Evolutionary conservation across 805 yeast genomes (phyloP), one percentile per base, ranked within the genome.

Genomic region (Starmerella stigmatis): DNA sequence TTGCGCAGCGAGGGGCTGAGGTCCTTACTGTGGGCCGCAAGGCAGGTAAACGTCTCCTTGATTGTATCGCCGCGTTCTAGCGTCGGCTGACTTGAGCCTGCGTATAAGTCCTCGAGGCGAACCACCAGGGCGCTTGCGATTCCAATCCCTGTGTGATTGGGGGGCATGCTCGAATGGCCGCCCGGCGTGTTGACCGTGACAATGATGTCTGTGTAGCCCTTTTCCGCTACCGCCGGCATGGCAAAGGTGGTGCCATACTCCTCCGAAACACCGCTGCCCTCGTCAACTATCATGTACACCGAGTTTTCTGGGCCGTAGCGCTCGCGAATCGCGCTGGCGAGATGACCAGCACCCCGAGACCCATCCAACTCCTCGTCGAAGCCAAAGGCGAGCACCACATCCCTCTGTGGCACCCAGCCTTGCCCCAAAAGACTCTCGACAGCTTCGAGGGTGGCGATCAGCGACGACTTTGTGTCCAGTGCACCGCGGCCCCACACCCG

Each of bases 141-240:
- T 11, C 92, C 94, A 62, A 85, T 81, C 2, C 81, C 72, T 5
- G 94, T 82, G 57, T 84, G 92, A 38, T 75, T 79, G 2, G 88
- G 89, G 8, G 94, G 92, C n/a, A 72, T 60, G 8, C 88, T 79
- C 1, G 89, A 76, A 58, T 82, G 94, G 8, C 94, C 94, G 30
- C 94, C 94, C 12, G 76, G 75, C 17, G 82, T 77, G 20, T 64
- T 63, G 32, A 81, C 62, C 3, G 68, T 67, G 33, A 80, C 65
- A 23, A 57, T 49, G 3, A 72, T 54, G 52, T 77, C 78, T 16
- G 78, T 58, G 47, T 69, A 71, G 4, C 84, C 83, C 60, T 77
- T 78, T 57, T 79, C 82, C 16, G 75, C 76, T 12, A 79, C 73
- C 4, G 76, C 72, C 3, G 78, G 73, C 22, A 71, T 63, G 3